Base-by-base conservation (phyloP, 352 stramenopile genomes). In the Phytophthora rubi region DNA sequence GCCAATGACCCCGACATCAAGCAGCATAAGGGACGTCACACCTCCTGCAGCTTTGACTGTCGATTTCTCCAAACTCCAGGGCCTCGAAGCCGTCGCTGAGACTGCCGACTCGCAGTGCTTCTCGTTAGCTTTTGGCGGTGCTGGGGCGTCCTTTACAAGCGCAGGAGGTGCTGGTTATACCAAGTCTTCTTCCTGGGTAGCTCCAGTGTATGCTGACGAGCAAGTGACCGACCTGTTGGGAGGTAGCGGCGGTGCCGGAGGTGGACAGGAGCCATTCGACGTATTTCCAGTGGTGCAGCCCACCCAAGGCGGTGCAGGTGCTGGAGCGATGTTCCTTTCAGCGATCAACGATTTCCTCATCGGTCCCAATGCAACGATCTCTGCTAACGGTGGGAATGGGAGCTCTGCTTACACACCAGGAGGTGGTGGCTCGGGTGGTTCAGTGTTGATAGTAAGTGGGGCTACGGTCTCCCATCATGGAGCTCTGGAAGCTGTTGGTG, bases 341-440 rank as follows among this genome's bases (percentile, higher is more conserved):
- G 95, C 97, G 2, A 66, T 97, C 6, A 99, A 99, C 71, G 97
- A 99, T 66, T 89, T 99, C 16, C 71, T 96, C 4, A 79, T 99
- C 6, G 95, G 93, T 0, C 68, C 71, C 0, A 91, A 90, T 62
- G 88, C 79, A 12, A 75, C 76, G 16, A 77, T 99, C 42, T 80
- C 71, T 18, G 92, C 93, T 0, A 92, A 98, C 37, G 90, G 90
- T 6, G 86, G 73, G 0, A 58, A 71, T 8, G 89, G 89, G 6
- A 72, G 77, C 15, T 62, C 74, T 16, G 86, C 75, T 1, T 90
- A 78, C 58, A 89, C 78, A 6, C 84, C 85, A 21, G 88, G 85
- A 18, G 81, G 84, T 48, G 82, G 82, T 3, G 88, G 88, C 4
- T 85, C 88, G 8, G 84, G 73, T 18, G 82, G 85, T 3, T 83